phyloP scores from a whole-genome alignment of 2,329 filamentous ascomycete genomes.

The Periconia macrospinosa region DNA sequence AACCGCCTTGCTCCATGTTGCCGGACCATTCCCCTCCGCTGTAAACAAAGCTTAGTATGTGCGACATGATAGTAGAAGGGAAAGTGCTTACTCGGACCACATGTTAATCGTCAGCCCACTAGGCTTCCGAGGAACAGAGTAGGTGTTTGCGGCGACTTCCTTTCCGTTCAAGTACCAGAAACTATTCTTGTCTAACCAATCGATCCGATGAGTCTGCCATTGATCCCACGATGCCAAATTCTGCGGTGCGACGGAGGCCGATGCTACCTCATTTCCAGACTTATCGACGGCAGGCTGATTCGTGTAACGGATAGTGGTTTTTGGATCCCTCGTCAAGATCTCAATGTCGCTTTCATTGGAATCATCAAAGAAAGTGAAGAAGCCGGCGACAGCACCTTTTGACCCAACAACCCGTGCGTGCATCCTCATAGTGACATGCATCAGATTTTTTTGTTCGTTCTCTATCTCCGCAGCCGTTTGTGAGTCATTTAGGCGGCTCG shows the following conservation, averaged over 20 bases:
- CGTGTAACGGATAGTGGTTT: slow-evolving; percentile 55
- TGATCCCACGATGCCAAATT: slow-evolving; percentile 56
- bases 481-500: slow-evolving; percentile 46
- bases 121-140: slow-evolving; percentile 58
- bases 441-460: slow-evolving; percentile 47
- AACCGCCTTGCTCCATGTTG: slow-evolving; percentile 56
- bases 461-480: slow-evolving; percentile 55
- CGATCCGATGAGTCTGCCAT: slow-evolving; percentile 63
- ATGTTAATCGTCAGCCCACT: slow-evolving; percentile 61
- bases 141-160: slow-evolving; percentile 56
- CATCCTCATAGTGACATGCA: slow-evolving; percentile 53
- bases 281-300: slow-evolving; percentile 60
- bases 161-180: slow-evolving; percentile 60
- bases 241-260: slow-evolving; percentile 54
- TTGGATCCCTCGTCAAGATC: slow-evolving; percentile 53
- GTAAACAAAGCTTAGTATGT: neutral
- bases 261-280: slow-evolving; percentile 48
- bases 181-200: slow-evolving; percentile 59
- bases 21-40: slow-evolving; percentile 61
- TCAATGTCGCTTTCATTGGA: slow-evolving; percentile 57
- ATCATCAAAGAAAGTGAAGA: slow-evolving; percentile 59
- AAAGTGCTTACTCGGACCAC: slow-evolving; percentile 53
- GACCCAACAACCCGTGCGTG: slow-evolving; percentile 49
- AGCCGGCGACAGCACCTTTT: slow-evolving; percentile 53
- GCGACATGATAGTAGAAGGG: neutral